Conservation (phyloP, 345 rosid genomes). For the Aurinia saxatilis region DNA sequence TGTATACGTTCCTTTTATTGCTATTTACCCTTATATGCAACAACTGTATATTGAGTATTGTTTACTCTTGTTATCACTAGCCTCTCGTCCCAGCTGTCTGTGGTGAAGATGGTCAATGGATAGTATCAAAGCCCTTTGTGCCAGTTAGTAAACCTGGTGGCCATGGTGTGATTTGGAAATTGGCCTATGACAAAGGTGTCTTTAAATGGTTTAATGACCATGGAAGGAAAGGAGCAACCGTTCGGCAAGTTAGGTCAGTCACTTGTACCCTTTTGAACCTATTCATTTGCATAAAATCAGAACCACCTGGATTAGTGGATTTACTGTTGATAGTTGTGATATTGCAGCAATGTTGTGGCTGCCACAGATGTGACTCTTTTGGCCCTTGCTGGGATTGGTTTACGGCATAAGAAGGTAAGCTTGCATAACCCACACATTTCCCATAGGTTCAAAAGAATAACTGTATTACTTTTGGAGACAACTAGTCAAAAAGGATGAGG, state of each 20-base stretch:
- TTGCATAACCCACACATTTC: not conserved
- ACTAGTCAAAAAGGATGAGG: not conserved
- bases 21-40: not conserved
- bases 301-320: not conserved
- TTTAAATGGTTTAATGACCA: conserved; percentile 75
- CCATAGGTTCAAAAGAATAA: not conserved
- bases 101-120: conserved; percentile 85
- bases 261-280: conserved; percentile 5
- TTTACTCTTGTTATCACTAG: conserved; percentile 32
- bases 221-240: conserved; percentile 86
- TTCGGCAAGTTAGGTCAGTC: conserved; percentile 90
- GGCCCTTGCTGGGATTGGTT: conserved; percentile 89
- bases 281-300: not conserved
- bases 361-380: conserved; percentile 83
- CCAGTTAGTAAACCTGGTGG: conserved; percentile 96
- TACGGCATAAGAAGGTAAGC: conserved; percentile 60
- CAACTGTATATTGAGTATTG: not conserved
- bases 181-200: conserved; percentile 83
- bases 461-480: not conserved
- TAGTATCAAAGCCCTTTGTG: conserved; percentile 57
- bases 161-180: conserved; percentile 96
- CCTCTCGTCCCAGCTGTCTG: conserved; percentile 84
- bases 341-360: conserved; percentile 89
- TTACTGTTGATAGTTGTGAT: conserved; percentile 14
- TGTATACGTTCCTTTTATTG: not conserved